Evolutionary conservation across 257 asterid genomes (phyloP).

Genomic region (Nicotiana tomentosiformis): DNA sequence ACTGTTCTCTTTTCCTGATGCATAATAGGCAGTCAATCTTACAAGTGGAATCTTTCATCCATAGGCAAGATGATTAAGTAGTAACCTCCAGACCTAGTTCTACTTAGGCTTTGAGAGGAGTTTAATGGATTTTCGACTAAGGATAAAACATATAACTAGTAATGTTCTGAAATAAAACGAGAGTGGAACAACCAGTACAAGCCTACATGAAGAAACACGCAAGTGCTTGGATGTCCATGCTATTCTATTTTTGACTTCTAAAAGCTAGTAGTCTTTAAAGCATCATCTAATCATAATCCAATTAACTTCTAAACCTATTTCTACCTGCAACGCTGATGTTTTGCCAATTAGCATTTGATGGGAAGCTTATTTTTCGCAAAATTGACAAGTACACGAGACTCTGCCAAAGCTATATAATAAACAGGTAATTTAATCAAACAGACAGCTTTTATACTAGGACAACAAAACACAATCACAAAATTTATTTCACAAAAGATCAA

Average conservation of each 20-base stretch:
- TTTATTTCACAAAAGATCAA: constrained; percentile 9
- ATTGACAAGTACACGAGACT: not conserved
- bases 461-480: not conserved
- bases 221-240: constrained; percentile 1
- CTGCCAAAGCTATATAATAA: not conserved
- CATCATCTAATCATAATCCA: not conserved
- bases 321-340: not conserved
- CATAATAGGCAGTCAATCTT: not conserved
- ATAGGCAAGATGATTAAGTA: not conserved
- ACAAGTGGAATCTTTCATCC: not conserved
- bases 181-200: not conserved
- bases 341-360: not conserved
- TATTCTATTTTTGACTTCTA: not conserved
- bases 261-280: not conserved
- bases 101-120: not conserved
- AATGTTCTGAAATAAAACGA: not conserved
- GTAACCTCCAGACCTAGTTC: not conserved
- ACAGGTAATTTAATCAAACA: not conserved
- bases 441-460: not conserved
- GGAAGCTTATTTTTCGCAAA: not conserved
- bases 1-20: not conserved
- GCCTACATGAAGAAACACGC: not conserved
- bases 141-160: not conserved
- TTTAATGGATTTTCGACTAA: not conserved
- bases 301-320: not conserved